phyloP scores from a whole-genome alignment of 2,329 filamentous ascomycete species.

The Cladophialophora psammophila region DNA sequence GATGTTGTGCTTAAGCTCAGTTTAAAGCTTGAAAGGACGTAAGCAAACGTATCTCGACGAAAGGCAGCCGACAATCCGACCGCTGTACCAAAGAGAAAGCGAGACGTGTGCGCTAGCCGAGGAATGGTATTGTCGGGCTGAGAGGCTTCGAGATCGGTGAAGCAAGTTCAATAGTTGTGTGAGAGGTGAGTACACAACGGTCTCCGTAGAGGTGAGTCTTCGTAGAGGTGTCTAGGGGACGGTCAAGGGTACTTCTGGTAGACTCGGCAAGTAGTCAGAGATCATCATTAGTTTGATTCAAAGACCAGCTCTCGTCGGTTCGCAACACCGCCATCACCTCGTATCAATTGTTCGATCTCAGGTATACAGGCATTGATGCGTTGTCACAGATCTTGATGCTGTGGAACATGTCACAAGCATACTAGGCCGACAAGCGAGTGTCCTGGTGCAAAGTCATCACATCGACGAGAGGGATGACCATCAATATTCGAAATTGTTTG shows the following conservation, averaged over 20 bases:
- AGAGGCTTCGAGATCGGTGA: background rate
- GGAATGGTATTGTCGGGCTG: background rate
- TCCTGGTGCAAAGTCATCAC: background rate
- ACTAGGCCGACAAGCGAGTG: conserved; percentile 1
- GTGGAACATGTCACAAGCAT: conserved; percentile 27
- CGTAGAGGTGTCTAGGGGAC: background rate
- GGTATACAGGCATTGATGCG: conserved; percentile 16
- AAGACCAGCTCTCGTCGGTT: background rate
- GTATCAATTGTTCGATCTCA: conserved; percentile 3
- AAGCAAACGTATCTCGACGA: background rate
- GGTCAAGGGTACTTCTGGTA: background rate
- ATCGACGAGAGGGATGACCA: background rate
- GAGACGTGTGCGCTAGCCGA: background rate
- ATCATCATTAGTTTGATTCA: background rate
- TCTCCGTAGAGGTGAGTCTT: background rate
- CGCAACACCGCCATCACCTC: background rate
- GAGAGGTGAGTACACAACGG: background rate
- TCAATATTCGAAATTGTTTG: background rate
- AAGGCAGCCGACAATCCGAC: background rate
- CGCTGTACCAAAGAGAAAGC: background rate
- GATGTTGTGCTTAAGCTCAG: background rate
- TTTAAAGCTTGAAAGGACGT: background rate
- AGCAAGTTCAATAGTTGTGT: background rate
- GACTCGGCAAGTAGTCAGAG: background rate
- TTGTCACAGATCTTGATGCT: conserved; percentile 15